Evolutionary conservation across 257 asterid species (phyloP), one percentile per base, ranked within the genome.

Genomic region (Jasminum sambac): DNA sequence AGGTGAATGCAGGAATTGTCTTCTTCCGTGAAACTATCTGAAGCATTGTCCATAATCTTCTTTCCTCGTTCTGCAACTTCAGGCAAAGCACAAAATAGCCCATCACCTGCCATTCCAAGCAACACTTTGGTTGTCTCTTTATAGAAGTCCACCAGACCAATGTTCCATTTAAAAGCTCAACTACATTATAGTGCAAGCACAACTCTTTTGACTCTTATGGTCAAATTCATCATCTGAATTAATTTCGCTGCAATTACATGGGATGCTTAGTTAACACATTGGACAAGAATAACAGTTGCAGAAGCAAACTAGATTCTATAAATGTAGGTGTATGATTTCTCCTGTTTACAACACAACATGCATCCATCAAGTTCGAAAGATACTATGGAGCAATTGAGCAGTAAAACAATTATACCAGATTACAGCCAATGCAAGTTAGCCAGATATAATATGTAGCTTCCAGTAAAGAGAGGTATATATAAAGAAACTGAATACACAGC

Each of bases 121-220:
- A 83, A 74, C 77, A 10, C 65, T 34, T 40, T 40, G 24, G 60
- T 68, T 60, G 72, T 64, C 64, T 61, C 74, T 67, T 60, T 34
- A n/a, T 8, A 10, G 12, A 65, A 71, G 68, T 40, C 52, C 40
- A 66, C 68, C 25, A 48, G 21, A 30, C 17, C 63, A 64, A 46
- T 68, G 37, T 65, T 41, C 71, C 13, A 8, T 38, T 38, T 57
- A 65, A 73, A 66, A 40, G 63, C 72, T 63, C 77, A 66, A 43
- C 84, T 87, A 92, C 98, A 92, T 92, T 79, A 92, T 87, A 58
- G 71, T 85, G 89, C 98, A 92, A 37, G 96, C 79, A 71, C 98
- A 92, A 50, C 84, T 76, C 82, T 77, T 87, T 70, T 71, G 84
- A 42, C 9, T 83, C 75, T 83, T 85, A 67, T 70, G 83, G 70